Evolutionary conservation across 1,139 yeast species (phyloP), one percentile per base, ranked within the genome.

Genomic region (Pichia sp.): DNA sequence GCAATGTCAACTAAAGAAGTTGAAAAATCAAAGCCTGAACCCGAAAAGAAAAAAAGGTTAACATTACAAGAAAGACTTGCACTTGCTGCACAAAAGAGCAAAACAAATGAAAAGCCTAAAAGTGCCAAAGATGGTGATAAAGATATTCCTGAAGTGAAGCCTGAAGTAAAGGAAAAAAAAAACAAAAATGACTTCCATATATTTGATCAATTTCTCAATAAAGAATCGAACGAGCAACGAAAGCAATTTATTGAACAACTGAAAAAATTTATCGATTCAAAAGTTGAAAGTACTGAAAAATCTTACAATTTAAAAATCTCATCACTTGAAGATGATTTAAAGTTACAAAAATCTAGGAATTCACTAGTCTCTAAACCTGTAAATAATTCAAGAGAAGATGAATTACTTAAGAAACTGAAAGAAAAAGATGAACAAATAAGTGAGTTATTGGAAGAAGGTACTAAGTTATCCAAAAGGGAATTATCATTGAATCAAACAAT

Each of bases 11-110:
- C 15, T 25, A 25, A 25, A 27, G 35, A 32, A 32, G 35, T 2
- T 32, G 3, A 32, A 3, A 8, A 2, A 3, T 12, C 22, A 7
- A 32, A 18, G 4, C 20, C 35, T 9, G 22, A 32, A 16, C 8
- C 35, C 18, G 36, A 15, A 9, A 32, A 32, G 15, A 43, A 46
- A 22, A 79, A 80, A 57, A 71, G 86, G 56, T 68, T 84, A 40
- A 76, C 94, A 0, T 69, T 86, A 57, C 90, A 87, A 60, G 95
- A 88, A 59, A 70, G 96, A 54, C 70, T 88, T 49, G 94, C 94
- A 1, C 67, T 82, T 56, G 96, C 96, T 1, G 89, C 66, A 3
- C 53, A 58, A n/a, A 53, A 53, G 29, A 57, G 54, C 16, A 36
- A 43, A n/a, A 39, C 29, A 16, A 20, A 24, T 7, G 50, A 43